phyloP scores from a whole-genome alignment of 352 stramenopile genomes.

The Aphanomyces stellatus region DNA sequence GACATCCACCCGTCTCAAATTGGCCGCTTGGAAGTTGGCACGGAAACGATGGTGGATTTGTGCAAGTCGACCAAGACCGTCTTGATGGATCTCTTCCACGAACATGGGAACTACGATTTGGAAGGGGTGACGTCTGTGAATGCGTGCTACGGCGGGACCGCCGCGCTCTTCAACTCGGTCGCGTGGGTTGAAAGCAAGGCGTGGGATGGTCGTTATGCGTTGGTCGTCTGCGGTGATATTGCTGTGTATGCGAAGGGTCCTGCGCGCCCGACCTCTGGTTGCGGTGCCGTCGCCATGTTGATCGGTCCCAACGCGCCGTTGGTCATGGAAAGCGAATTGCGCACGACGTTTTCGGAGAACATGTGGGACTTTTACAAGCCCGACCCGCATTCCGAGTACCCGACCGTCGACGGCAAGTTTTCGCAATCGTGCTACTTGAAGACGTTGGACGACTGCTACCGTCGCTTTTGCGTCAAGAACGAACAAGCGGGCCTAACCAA shows the following conservation, averaged over 20 bases:
- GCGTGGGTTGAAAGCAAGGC: constrained; percentile 92
- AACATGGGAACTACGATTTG: constrained; percentile 62
- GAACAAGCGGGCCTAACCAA: constrained; percentile 23
- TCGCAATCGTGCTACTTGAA: constrained; percentile 94
- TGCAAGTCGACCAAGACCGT: constrained; percentile 87
- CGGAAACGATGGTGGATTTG: constrained; percentile 94
- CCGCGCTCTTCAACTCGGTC: constrained; percentile 95
- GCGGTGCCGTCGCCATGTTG: constrained; percentile 93
- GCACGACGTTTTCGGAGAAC: constrained; percentile 88
- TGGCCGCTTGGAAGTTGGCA: constrained; percentile 94
- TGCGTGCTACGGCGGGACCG: constrained; percentile 97
- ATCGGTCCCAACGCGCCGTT: constrained; percentile 94
- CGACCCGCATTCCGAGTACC: constrained; percentile 87
- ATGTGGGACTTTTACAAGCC: constrained; percentile 99
- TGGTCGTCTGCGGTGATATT: constrained; percentile 96
- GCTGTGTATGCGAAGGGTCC: constrained; percentile 91
- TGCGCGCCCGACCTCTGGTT: constrained; percentile 86
- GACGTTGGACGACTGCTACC: constrained; percentile 93
- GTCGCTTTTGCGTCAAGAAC: constrained; percentile 83
- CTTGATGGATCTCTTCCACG: constrained; percentile 81
- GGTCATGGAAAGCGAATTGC: constrained; percentile 78
- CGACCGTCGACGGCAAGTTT: constrained; percentile 90
- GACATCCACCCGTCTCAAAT: constrained; percentile 76
- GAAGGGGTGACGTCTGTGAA: constrained; percentile 94
- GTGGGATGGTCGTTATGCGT: constrained; percentile 90